Base-by-base conservation (phyloP, 208 protist species). In the Trypanosoma caninum region DNA sequence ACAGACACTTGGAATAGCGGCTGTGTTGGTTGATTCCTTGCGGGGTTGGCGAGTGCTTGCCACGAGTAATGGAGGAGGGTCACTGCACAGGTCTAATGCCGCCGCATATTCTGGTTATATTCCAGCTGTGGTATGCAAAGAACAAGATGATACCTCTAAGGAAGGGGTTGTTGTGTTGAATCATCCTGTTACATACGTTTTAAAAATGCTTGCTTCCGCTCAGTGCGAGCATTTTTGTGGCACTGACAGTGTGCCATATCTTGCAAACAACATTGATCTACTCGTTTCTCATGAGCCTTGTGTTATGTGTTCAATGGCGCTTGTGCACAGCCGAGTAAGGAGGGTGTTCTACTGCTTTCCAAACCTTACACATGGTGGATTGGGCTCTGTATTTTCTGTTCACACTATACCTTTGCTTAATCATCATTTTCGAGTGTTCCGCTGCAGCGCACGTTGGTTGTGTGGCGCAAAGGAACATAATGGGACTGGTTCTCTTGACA, bases 251-350 rank as follows among this genome's bases (percentile, higher is more conserved):
- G 42, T 51, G 31, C 74, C 85, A 23, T 98, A 98, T 69, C 69
- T 98, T n/a, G 92, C 84, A 7, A 95, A 86, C 27, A 80, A 63
- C 1, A 73, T 93, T 9, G 89, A 96, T 63, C 30, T 97, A 0
- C 85, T 89, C 59, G 80, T 94, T 55, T 94, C 72, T 9, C 84
- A 97, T 59, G 94, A 98, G 67, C 94, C 94, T 22, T 98, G 94
- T 51, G 78, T 91, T 18, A 97, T 97, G 92, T 98, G 94, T 53
- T 69, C 86, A 50, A 98, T 98, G 94, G 94, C 90, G 13, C 82
- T 98, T 34, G 78, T 98, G 13, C 94, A 98, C 78, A 95, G 90
- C 28, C 80, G 94, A 44, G 76, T 93, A 22, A 65, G 72, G 18
- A 79, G 82, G 2, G 87, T 96, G 3, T 95, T 92, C 59, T 97